Evolutionary conservation across 371 early-diverging fungal genomes (phyloP).

Genomic region (Rhizopus stolonifer): DNA sequence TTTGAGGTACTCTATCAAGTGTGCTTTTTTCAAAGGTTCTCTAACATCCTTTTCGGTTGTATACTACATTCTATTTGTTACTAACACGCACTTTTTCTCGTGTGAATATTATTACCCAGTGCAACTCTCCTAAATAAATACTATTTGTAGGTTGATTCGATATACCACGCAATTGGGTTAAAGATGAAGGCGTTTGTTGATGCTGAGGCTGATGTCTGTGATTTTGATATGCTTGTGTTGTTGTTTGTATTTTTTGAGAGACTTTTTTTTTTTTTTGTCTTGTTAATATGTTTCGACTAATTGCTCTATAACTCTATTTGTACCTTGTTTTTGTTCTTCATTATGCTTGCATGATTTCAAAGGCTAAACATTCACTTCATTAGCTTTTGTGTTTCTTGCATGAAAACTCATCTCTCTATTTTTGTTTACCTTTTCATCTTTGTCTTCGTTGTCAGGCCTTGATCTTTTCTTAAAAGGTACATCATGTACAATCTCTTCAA

Average conservation of each 20-base stretch:
- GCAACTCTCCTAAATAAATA: conserved; percentile 49
- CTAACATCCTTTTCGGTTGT: conserved; percentile 55
- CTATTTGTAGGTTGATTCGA: conserved; percentile 38
- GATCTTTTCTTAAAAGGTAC: conserved; percentile 33
- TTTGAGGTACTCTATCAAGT: conserved; percentile 37
- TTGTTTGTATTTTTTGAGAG: conserved; percentile 24
- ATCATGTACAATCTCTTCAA: conserved; percentile 45
- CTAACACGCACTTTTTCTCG: background rate
- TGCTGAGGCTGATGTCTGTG: conserved; percentile 4
- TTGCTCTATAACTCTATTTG: background rate
- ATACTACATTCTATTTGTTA: conserved; percentile 36
- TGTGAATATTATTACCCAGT: conserved; percentile 43
- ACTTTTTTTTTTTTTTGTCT: conserved; percentile 2
- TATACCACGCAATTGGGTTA: conserved; percentile 31
- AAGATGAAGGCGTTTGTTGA: conserved; percentile 22
- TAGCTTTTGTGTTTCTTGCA: too few species aligned
- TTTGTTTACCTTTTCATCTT: conserved; percentile 42
- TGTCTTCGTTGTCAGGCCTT: conserved; percentile 18
- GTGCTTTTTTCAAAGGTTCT: conserved; percentile 37
- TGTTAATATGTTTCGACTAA: too few species aligned
- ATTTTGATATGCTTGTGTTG: conserved; percentile 20
- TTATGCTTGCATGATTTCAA: conserved; percentile 3
- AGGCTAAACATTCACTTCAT: conserved; percentile 18
- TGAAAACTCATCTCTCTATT: too few species aligned
- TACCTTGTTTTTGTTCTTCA: conserved; percentile 6